Conservation (phyloP, 2,329 filamentous ascomycete species). For the Mycosphaerella sp. region DNA sequence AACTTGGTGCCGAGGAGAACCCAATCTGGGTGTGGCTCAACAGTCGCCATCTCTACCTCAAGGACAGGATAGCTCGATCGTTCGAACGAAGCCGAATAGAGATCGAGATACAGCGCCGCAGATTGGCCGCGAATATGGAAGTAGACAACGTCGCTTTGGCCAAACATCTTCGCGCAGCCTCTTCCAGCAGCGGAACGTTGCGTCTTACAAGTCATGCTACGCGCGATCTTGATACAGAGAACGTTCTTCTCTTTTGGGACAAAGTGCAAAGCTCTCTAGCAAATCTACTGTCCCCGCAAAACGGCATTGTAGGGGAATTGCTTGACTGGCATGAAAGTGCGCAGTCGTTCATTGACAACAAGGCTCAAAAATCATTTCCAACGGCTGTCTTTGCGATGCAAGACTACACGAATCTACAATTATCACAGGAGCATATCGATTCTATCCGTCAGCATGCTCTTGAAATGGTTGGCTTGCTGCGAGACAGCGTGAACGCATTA, state of each 20-base stretch:
- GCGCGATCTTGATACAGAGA: conserved; percentile 66
- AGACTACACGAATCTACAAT: conserved; percentile 70
- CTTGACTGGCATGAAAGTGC: conserved; percentile 92
- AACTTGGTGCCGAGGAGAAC: conserved; percentile 90
- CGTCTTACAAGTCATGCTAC: conserved; percentile 32
- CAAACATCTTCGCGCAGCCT: conserved; percentile 66
- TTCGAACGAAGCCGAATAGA: conserved; percentile 86
- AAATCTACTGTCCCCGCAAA: conserved; percentile 64
- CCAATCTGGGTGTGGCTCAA: conserved; percentile 95
- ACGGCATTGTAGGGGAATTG: conserved; percentile 81
- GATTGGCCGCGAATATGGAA: conserved; percentile 67
- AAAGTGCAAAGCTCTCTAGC: conserved; percentile 70
- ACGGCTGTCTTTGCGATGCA: conserved; percentile 36
- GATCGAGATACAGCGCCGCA: conserved; percentile 81
- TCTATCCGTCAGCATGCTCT: conserved; percentile 71
- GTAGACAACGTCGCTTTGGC: conserved; percentile 65
- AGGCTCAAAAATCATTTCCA: conserved; percentile 72
- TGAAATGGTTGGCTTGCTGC: conserved; percentile 76
- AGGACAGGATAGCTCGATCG: conserved; percentile 70
- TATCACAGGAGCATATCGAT: conserved; percentile 63
- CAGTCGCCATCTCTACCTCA: conserved; percentile 82
- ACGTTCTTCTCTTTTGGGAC: conserved; percentile 89
- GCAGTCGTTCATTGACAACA: conserved; percentile 82
- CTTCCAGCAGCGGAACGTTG: conserved; percentile 13
- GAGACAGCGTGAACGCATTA: conserved; percentile 72